Base-by-base conservation (phyloP, 495 filamentous ascomycete species). In the Daldinia grandis region DNA sequence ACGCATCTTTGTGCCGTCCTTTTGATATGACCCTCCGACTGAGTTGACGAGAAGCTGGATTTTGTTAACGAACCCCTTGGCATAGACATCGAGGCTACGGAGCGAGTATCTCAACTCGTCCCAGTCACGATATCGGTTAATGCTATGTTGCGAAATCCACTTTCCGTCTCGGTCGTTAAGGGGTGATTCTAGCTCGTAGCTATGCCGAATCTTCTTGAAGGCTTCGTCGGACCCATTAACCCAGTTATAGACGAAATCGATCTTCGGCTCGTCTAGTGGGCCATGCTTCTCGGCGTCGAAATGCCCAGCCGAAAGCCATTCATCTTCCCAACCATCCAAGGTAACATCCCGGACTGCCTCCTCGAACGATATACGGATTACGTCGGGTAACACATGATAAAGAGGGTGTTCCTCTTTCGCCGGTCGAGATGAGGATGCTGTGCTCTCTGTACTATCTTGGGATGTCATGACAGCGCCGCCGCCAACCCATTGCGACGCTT, bases 161-260 rank as follows among this genome's bases (percentile, higher is more conserved):
- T 72, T 71, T 15, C 81, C 81, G 49, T 79, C 74, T 5, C 55
- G 35, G 61, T 82, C 81, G 61, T 82, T 82, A 3, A 82, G 74
- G 4, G 80, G 74, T 0, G 79, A 81, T 17, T 81, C 73, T 15
- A 78, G 27, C 62, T 82, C 81, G 58, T 79, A 82, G 17, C 66
- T 70, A 17, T 73, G 74, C 21, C 79, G 79, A 35, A 76, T 76
- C 17, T 77, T 71, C 12, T 67, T 65, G 53, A 82, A 78, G 9
- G 69, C 76, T 5, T 72, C 54, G 9, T 82, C 80, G 17, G 80
- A 80, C 7, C 81, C 81, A 58, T 82, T 82, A 19, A 82, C 80
- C 81, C 81, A 82, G 28, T 78, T 80, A 56, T 82, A 82, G 17
- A 82, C 76, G 53, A 82, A 82, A 56, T 82, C 81, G 49, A 82